Evolutionary conservation across 176 grass and related monocot genomes (phyloP), one percentile per base, ranked within the genome.

Genomic region (Cenchrus fungigraminus): DNA sequence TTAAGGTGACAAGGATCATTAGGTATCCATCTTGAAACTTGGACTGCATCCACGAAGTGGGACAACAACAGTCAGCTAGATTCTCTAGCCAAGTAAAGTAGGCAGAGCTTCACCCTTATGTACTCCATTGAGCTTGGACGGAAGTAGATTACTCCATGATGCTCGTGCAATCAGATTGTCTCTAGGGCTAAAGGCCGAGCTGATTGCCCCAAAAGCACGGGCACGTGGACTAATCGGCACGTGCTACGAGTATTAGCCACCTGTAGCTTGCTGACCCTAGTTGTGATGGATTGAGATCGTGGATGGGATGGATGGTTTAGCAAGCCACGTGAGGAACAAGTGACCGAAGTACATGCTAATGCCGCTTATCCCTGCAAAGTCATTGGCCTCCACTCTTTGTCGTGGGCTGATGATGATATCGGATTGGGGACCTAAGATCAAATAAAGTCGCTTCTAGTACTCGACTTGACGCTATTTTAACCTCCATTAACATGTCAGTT

Each of bases 171-270:
- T 74, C 15, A 56, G 75, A 73, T 73, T 73, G 40, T 82, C 62
- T 53, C 52, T 53, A 50, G 15, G 37, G 46, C 8, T 46, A 64
- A 70, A 76, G 43, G 12, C 5, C 40, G 52, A 66, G 50, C 44
- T 83, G 71, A 34, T 74, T 55, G 52, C 60, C 57, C 53, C 15
- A 22, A 55, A 87, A 45, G 89, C 31, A 68, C 46, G 32, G 53
- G 85, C 89, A 87, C 89, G 75, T 87, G 85, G 74, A 87, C 76
- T 80, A 75, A 91, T 87, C 89, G 47, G 61, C 89, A 84, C 80
- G 89, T 87, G 80, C 80, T 79, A 83, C 42, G 71, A 32, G 19
- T 13, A 43, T 17, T 43, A 49, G 66, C 17, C 60, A 9, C 12
- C 71, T 75, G 22, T 52, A 66, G 73, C 44, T 79, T 78, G 71